Evolutionary conservation across 148 eudicot species (phyloP).

Genomic region (Tetragonia tetragonoides): DNA sequence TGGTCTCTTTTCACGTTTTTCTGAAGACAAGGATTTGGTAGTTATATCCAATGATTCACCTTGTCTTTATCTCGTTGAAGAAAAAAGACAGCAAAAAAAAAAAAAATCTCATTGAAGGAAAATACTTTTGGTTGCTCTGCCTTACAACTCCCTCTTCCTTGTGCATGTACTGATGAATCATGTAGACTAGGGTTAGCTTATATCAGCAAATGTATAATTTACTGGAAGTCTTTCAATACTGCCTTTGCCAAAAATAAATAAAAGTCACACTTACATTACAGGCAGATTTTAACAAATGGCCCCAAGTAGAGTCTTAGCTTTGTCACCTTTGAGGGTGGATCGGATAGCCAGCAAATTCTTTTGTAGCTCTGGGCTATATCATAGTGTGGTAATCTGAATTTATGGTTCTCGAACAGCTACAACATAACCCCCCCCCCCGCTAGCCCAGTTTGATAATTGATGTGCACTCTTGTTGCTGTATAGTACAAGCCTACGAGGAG

Average conservation of each 20-base stretch:
- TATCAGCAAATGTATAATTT: no score
- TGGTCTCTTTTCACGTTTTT: no score
- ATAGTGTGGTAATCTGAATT: background rate
- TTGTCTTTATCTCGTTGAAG: background rate
- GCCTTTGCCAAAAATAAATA: background rate
- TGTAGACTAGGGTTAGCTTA: background rate
- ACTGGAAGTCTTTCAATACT: background rate
- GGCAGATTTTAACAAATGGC: background rate
- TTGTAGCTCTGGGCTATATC: background rate
- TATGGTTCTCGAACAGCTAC: no score
- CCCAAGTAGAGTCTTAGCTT: background rate
- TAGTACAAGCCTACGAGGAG: no score
- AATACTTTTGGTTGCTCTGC: background rate
- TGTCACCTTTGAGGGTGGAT: background rate
- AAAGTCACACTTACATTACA: background rate
- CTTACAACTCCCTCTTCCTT: background rate
- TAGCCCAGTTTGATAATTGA: no score
- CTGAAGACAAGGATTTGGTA: slow-evolving; percentile 4
- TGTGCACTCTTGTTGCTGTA: no score
- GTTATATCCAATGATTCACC: background rate
- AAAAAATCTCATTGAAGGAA: background rate
- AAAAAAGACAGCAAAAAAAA: no score
- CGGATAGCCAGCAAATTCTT: background rate
- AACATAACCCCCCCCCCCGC: no score
- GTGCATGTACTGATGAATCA: background rate